Conservation (phyloP, 805 yeast genomes). For the Myxozyma sirexii region DNA sequence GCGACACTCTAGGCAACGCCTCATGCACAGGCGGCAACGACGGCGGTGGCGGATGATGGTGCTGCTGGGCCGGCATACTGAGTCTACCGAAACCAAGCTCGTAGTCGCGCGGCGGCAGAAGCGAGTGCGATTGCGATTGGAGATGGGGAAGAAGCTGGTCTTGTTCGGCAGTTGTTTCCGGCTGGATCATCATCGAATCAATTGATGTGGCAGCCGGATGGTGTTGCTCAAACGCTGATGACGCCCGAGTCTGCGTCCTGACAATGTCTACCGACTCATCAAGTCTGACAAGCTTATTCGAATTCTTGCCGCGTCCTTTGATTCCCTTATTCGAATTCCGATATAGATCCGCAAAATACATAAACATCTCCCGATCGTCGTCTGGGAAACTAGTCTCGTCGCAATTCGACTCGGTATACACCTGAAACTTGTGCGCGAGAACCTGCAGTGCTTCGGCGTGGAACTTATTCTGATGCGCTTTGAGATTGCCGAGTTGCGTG, state of each 20-base stretch:
- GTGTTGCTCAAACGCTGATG: neutral
- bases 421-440: conserved; percentile 55
- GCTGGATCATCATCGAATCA: neutral
- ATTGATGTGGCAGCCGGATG: neutral
- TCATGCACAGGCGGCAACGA: conserved; percentile 4
- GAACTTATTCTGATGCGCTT: conserved; percentile 90
- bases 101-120: neutral
- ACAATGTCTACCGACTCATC: neutral
- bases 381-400: conserved; percentile 51
- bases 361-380: conserved; percentile 67
- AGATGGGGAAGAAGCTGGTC: conserved; percentile 44
- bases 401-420: conserved; percentile 32
- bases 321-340: conserved; percentile 90
- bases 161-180: neutral
- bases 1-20: neutral
- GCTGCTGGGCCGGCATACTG: neutral
- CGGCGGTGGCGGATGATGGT: neutral
- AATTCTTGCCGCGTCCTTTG: conserved; percentile 79
- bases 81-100: too few species aligned
- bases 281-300: conserved; percentile 23
- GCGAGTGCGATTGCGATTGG: conserved; percentile 44
- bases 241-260: neutral
- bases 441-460: conserved; percentile 63
- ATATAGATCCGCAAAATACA: conserved; percentile 79
- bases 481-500: conserved; percentile 89